Conservation (phyloP, 495 filamentous ascomycete species). For the Penicillium robsamsonii region DNA sequence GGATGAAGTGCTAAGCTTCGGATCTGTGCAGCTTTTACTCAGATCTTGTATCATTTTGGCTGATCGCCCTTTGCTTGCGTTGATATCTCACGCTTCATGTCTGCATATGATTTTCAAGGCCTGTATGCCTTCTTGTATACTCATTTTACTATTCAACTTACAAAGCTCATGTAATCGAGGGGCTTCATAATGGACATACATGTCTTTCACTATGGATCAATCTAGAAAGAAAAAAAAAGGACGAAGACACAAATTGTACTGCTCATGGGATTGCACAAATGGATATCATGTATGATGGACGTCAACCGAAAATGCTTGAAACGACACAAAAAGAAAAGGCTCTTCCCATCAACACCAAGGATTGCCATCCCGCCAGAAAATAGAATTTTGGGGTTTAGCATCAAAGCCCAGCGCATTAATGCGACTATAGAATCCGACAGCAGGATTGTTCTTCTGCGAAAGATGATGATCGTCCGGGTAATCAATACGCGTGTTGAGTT, state of each 20-base stretch:
- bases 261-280: neutral
- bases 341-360: slow-evolving; percentile 15
- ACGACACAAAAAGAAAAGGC: neutral
- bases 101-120: neutral
- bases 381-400: slow-evolving; percentile 14
- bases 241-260: neutral
- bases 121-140: slow-evolving; percentile 9
- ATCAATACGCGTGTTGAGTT: slow-evolving; percentile 12
- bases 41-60: neutral
- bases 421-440: slow-evolving; percentile 23
- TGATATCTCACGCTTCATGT: slow-evolving; percentile 10
- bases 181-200: neutral
- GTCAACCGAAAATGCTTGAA: neutral
- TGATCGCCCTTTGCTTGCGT: neutral
- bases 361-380: slow-evolving; percentile 15
- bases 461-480: slow-evolving; percentile 19
- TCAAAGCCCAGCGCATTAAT: slow-evolving; percentile 16
- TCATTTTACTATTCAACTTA: neutral
- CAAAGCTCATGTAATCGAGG: neutral
- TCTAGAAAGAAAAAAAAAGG: neutral
- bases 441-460: slow-evolving; percentile 13
- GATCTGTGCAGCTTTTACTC: neutral
- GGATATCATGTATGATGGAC: slow-evolving; percentile 1
- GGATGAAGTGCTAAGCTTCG: neutral
- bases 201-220: neutral